Evolutionary conservation across 129 eudicot genomes (phyloP).

Genomic region (Silybum marianum): DNA sequence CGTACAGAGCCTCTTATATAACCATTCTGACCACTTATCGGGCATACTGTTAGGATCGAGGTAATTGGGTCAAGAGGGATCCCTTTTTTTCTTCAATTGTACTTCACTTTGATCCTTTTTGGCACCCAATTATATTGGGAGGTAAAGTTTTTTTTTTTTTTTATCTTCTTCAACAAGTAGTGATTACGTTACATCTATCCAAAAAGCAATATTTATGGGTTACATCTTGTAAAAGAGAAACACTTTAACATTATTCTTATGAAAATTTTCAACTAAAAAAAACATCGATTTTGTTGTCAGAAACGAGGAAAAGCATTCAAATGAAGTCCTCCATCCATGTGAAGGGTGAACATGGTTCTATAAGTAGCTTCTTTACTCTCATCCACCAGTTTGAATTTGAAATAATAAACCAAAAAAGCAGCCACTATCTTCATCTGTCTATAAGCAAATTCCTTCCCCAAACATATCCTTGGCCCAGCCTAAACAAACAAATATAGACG

Average conservation of each 20-base stretch:
- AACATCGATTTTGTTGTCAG: neutral
- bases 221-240: neutral
- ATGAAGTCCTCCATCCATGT: slow-evolving; percentile 56
- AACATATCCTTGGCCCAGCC: slow-evolving; percentile 64
- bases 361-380: slow-evolving; percentile 50
- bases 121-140: slow-evolving; percentile 56
- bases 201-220: neutral
- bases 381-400: slow-evolving; percentile 47
- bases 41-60: too few relatives aligned
- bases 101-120: slow-evolving; percentile 78
- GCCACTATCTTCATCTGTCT: slow-evolving; percentile 68
- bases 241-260: too few relatives aligned
- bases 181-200: slow-evolving; percentile 4
- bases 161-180: neutral
- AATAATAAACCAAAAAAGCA: slow-evolving; percentile 45
- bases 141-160: neutral
- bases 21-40: too few relatives aligned
- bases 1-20: too few relatives aligned
- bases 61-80: slow-evolving; percentile 81
- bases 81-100: slow-evolving; percentile 80
- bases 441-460: slow-evolving; percentile 80
- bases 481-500: slow-evolving; percentile 23
- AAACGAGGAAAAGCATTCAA: slow-evolving; percentile 36
- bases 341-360: slow-evolving; percentile 61
- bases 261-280: neutral